Evolutionary conservation across 306 rosid genomes (phyloP).

Genomic region (Ormosia emarginata): DNA sequence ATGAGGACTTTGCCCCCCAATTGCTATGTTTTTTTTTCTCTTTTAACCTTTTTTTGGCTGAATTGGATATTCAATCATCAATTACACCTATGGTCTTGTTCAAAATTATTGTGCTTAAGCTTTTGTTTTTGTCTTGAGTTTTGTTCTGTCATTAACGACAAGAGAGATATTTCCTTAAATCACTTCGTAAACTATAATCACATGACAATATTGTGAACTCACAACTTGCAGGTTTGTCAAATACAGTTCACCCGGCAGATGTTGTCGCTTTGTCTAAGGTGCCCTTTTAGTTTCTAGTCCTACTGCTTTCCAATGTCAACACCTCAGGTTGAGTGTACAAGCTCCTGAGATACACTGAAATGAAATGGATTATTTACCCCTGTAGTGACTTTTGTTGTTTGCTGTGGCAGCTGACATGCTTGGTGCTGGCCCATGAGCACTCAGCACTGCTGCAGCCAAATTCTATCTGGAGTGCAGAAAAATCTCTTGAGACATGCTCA

Average conservation of each 20-base stretch:
- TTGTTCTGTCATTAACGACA: neutral
- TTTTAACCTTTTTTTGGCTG: neutral
- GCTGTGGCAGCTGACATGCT: constrained; percentile 75
- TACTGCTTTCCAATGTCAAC: constrained; percentile 23
- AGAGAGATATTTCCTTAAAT: neutral
- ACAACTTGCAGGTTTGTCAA: constrained; percentile 55
- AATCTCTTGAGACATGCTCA: constrained; percentile 50
- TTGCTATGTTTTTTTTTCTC: neutral
- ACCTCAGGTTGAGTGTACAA: constrained; percentile 19
- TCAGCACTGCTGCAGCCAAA: constrained; percentile 58
- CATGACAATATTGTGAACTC: constrained; percentile 18
- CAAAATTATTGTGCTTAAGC: neutral
- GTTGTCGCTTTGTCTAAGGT: constrained; percentile 82
- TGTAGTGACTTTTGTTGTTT: constrained; percentile 26
- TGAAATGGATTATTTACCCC: constrained; percentile 18
- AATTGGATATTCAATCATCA: neutral
- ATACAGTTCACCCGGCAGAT: constrained; percentile 56
- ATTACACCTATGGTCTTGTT: neutral
- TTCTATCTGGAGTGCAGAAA: constrained; percentile 69
- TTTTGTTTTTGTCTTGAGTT: constrained; percentile 1
- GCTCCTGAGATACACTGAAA: constrained; percentile 1
- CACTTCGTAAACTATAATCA: neutral
- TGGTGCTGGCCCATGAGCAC: constrained; percentile 69
- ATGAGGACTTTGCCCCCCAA: neutral
- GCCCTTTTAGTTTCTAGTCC: constrained; percentile 11